Conservation (phyloP, 108 stramenopile species). For the Nitzschia inconspicua region DNA sequence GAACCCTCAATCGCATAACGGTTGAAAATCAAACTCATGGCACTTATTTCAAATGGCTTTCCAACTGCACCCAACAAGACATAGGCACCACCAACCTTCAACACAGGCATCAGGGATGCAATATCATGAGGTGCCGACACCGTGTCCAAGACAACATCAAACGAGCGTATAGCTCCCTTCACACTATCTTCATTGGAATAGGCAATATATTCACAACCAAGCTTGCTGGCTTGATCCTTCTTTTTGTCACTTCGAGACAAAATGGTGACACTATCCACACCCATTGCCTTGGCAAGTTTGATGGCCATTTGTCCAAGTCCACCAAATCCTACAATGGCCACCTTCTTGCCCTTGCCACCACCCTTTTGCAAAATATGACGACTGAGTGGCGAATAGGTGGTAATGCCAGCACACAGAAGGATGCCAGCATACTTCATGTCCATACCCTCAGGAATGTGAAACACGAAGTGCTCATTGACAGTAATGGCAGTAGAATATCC, state of each 20-base stretch:
- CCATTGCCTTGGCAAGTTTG: constrained; percentile 50
- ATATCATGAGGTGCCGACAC: constrained; percentile 37
- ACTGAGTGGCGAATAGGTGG: constrained; percentile 48
- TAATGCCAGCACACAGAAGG: constrained; percentile 67
- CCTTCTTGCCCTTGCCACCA: constrained; percentile 22
- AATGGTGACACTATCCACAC: constrained; percentile 28
- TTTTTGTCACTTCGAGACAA: constrained; percentile 46
- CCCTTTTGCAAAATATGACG: constrained; percentile 29
- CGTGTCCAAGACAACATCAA: constrained; percentile 53
- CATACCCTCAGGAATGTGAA: constrained; percentile 41
- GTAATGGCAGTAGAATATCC: constrained; percentile 39
- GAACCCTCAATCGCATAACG: constrained; percentile 23
- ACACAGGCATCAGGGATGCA: constrained; percentile 14
- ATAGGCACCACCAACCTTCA: constrained; percentile 32
- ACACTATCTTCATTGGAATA: constrained; percentile 33
- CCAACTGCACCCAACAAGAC: constrained; percentile 32
- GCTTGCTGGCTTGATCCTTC: constrained; percentile 27
- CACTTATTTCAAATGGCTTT: constrained; percentile 15
- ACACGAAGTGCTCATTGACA: constrained; percentile 37
- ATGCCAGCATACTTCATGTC: constrained; percentile 27
- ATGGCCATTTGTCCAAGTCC: constrained; percentile 66
- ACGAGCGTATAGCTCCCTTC: constrained; percentile 21
- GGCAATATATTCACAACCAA: constrained; percentile 37
- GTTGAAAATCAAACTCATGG: constrained; percentile 20
- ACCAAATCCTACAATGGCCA: constrained; percentile 60